Conservation (phyloP, 495 filamentous ascomycete genomes). For the Penicillium odoratum region DNA sequence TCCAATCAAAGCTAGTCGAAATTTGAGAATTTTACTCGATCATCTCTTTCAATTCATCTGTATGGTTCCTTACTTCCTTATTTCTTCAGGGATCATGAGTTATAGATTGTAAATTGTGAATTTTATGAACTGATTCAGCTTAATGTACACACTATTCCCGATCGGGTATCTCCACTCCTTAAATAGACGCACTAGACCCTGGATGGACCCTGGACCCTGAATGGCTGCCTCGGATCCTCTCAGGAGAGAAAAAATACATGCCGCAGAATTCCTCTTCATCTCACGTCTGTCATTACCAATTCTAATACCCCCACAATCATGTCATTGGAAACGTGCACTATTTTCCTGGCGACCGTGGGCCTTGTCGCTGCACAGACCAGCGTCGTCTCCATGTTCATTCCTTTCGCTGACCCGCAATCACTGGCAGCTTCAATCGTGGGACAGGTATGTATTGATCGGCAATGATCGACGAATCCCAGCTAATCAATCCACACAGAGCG, state of each 20-base stretch:
- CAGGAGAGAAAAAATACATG: not conserved
- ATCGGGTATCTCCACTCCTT: too few relatives aligned
- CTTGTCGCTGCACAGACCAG: slow-evolving; percentile 31
- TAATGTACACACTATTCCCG: too few relatives aligned
- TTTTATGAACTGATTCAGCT: too few relatives aligned
- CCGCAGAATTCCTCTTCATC: not conserved
- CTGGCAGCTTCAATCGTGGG: slow-evolving; percentile 43
- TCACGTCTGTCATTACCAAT: not conserved
- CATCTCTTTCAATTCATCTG: too few relatives aligned
- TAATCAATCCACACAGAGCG: slow-evolving; percentile 18
- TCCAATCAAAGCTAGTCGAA: too few relatives aligned
- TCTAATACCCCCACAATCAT: not conserved
- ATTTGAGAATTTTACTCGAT: too few relatives aligned
- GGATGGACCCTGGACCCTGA: not conserved
- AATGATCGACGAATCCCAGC: not conserved
- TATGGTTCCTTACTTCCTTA: too few relatives aligned
- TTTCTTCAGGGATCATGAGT: too few relatives aligned
- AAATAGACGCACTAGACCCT: too few relatives aligned
- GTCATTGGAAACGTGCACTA: slow-evolving; percentile 1
- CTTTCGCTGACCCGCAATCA: slow-evolving; percentile 31
- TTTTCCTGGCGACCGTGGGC: slow-evolving; percentile 11
- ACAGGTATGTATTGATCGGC: slow-evolving; percentile 18
- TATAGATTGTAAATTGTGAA: too few relatives aligned
- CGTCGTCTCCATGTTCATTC: slow-evolving; percentile 39
- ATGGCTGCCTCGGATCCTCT: not conserved